A percentile compares a stretch with the other conserved stretches of the same genome.
Evolutionary conservation across 768 basidiomycete genomes (phyloP).

Genomic region (Tephrocybe sp.): DNA sequence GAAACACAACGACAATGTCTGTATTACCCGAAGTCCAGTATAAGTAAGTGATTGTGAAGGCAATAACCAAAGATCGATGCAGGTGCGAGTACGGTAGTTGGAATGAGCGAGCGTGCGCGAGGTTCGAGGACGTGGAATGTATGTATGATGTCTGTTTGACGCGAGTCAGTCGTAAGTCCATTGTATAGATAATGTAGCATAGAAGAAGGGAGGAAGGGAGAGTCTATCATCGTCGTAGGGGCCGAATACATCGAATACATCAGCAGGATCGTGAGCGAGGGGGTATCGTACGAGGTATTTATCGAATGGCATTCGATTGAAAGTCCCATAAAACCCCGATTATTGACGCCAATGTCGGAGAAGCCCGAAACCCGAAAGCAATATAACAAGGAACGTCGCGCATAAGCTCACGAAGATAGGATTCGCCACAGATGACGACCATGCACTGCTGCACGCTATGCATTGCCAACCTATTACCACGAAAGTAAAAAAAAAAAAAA

Average conservation of each 20-base stretch:
- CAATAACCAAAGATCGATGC: constrained; percentile 1
- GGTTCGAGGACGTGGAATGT: background rate
- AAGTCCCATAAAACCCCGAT: background rate
- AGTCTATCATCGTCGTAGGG: background rate
- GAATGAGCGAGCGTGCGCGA: background rate
- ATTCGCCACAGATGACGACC: constrained; percentile 35
- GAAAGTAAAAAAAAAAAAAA: background rate
- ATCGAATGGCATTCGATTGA: background rate
- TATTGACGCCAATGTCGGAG: constrained; percentile 31
- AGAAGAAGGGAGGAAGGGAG: background rate
- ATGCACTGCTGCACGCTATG: constrained; percentile 41
- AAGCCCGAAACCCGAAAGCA: constrained; percentile 63
- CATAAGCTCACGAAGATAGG: constrained; percentile 55
- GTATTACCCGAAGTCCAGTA: constrained; percentile 11
- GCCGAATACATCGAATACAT: background rate
- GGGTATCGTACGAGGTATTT: background rate
- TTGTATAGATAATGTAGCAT: background rate
- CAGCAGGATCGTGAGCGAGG: constrained; percentile 2
- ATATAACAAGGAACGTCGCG: constrained; percentile 57
- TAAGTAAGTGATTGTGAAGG: constrained; percentile 6
- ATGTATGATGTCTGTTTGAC: background rate
- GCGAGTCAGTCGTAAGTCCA: constrained; percentile 5
- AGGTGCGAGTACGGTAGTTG: background rate
- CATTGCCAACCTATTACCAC: constrained; percentile 51
- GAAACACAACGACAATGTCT: background rate